Conservation (phyloP, 2,329 filamentous ascomycete genomes). For the Didymella keratinophila region DNA sequence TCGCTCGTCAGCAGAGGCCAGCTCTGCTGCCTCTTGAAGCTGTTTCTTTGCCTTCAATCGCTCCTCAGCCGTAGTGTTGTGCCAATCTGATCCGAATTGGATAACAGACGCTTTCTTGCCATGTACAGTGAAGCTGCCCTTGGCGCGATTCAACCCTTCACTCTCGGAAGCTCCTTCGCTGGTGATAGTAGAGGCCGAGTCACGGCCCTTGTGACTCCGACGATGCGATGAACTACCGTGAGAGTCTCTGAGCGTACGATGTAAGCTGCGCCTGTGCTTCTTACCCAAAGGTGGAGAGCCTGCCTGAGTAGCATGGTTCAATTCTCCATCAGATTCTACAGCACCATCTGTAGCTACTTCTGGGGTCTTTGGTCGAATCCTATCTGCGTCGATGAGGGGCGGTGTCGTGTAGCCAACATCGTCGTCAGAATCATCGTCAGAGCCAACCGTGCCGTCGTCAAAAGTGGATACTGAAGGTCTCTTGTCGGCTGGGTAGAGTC, state of each 20-base stretch:
- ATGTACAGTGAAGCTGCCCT: conserved; percentile 93
- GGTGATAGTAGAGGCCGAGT: conserved; percentile 68
- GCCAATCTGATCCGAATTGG: conserved; percentile 92
- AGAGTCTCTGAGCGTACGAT: conserved; percentile 86
- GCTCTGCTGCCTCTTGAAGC: conserved; percentile 44
- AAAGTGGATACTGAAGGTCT: conserved; percentile 46
- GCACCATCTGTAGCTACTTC: conserved; percentile 37
- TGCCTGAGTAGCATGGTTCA: conserved; percentile 34
- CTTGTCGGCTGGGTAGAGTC: conserved; percentile 42
- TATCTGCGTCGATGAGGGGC: conserved; percentile 38
- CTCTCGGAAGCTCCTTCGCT: conserved; percentile 59
- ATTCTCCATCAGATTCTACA: conserved; percentile 42
- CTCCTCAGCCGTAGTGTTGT: conserved; percentile 60
- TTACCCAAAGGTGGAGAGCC: conserved; percentile 63
- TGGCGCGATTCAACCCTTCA: conserved; percentile 77
- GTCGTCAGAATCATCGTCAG: conserved; percentile 44
- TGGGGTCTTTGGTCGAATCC: conserved; percentile 34
- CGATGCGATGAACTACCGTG: conserved; percentile 70
- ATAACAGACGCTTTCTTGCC: conserved; percentile 98
- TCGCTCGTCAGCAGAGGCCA: conserved; percentile 36
- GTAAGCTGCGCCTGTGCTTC: conserved; percentile 83
- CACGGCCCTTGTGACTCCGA: conserved; percentile 78
- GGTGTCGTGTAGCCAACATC: conserved; percentile 44
- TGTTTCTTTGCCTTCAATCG: conserved; percentile 50
- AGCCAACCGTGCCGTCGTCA: conserved; percentile 39